Base-by-base conservation (phyloP, 2,329 filamentous ascomycete species). In the Colletotrichum filicis region DNA sequence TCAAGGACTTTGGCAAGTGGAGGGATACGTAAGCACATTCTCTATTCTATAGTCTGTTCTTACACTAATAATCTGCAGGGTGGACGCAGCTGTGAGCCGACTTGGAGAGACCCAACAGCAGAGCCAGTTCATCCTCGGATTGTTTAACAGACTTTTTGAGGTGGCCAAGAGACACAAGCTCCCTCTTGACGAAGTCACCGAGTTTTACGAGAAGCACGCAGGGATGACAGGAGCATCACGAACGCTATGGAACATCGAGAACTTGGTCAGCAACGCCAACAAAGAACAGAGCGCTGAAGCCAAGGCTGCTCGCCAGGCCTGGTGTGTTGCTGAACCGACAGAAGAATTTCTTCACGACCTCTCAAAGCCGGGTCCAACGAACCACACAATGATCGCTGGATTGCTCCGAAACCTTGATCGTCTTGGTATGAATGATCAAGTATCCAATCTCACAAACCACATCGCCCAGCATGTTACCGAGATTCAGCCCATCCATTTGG, bases 61-160 rank as follows among this genome's bases (percentile, higher is more conserved):
- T 16, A 14, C 26, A 22, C 61, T 73, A 16, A 73, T 24, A 5
- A 6, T 19, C n/a, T 26, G 0, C 35, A 73, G 71, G 19, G 60
- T 73, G 42, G 12, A 56, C 24, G 7, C 49, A 4, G 61, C 28
- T 14, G 30, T 73, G 30, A 49, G 24, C 4, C 22, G 57, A 35
- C 61, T 59, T 16, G 57, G 56, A n/a, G 28, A 16, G 16, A 49
- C 37, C 26, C 28, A 55, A 12, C n/a, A 52, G 22, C 56, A 66
- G 1, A 49, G 7, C n/a, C 60, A 64, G 14, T 73, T 73, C 14
- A 62, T 42, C n/a, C 52, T 70, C 8, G 66, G 71, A 9, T 22
- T 73, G 35, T 61, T 73, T 28, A 71, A 66, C 28, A 61, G 71
- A 53, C 55, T 73, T 24, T 57, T 73, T 7, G 71, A 71, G 35